Percentiles rank a stretch among this genome's conserved stretches.
Evolutionary conservation across 2,329 filamentous ascomycete genomes (phyloP).

Genomic region (Knoxdaviesia proteae): DNA sequence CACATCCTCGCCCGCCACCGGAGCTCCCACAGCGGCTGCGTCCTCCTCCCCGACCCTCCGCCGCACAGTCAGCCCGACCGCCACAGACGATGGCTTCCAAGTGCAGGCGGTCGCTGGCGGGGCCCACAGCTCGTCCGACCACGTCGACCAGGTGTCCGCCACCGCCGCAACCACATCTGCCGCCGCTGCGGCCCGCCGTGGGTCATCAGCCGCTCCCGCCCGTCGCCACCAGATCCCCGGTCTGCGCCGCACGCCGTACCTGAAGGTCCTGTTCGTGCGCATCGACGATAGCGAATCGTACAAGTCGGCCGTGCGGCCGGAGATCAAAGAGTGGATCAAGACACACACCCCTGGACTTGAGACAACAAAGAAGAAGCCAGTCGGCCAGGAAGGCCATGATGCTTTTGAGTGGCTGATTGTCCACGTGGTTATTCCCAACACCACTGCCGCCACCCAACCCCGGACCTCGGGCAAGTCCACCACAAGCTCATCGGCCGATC

Average conservation of each 20-base stretch:
- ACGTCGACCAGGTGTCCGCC: conserved; percentile 10
- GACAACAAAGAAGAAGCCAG: conserved; percentile 30
- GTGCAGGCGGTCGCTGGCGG: conserved; percentile 29
- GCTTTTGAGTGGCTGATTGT: conserved; percentile 90
- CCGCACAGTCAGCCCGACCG: conserved; percentile 13
- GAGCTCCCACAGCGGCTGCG: conserved; percentile 14
- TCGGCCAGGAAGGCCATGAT: conserved; percentile 76
- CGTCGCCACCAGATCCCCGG: conserved; percentile 90
- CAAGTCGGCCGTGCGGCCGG: conserved; percentile 56
- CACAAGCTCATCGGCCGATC: conserved; percentile 18
- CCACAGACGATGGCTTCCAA: conserved; percentile 37
- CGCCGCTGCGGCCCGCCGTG: conserved; percentile 10
- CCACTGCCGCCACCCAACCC: conserved; percentile 58
- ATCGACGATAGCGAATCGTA: conserved; percentile 95
- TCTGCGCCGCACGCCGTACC: conserved; percentile 74
- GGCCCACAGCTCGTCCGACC: conserved; percentile 14
- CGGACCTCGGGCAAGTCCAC: conserved; percentile 29
- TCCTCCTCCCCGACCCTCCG: conserved; percentile 13
- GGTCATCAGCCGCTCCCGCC: conserved; percentile 20
- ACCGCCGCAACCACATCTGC: conserved; percentile 6
- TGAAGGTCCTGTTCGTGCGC: conserved; percentile 73
- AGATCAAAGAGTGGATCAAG: conserved; percentile 83
- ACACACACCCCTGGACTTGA: conserved; percentile 37
- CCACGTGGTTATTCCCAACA: conserved; percentile 80
- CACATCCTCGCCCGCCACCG: conserved; percentile 22